Percentiles rank a stretch among this genome's conserved stretches.
phyloP scores from a whole-genome alignment of 1,284 basidiomycete genomes.

The Boletellus deceptivus region DNA sequence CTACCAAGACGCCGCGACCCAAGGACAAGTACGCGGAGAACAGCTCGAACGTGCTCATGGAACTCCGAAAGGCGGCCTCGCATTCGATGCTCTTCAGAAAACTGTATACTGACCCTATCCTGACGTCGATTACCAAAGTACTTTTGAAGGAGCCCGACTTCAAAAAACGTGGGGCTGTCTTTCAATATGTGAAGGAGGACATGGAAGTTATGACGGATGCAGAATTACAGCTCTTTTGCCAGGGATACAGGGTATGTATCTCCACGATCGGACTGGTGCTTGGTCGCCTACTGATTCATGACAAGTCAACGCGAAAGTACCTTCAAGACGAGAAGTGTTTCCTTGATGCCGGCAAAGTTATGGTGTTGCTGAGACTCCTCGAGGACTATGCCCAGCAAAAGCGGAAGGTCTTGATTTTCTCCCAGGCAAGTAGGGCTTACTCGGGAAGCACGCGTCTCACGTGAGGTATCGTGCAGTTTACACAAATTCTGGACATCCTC shows the following conservation, averaged over 20 bases:
- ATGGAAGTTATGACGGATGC: conserved; percentile 95
- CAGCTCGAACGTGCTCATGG: conserved; percentile 91
- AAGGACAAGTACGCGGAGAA: conserved; percentile 75
- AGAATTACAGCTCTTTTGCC: conserved; percentile 82
- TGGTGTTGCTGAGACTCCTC: conserved; percentile 72
- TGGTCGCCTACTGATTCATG: conserved; percentile 4
- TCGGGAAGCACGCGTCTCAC: neutral
- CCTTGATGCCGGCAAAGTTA: conserved; percentile 88
- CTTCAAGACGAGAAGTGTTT: conserved; percentile 76
- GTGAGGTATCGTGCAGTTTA: conserved; percentile 60
- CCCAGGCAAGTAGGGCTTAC: conserved; percentile 57
- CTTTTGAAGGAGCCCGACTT: conserved; percentile 91
- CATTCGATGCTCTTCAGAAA: conserved; percentile 95
- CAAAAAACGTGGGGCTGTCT: conserved; percentile 73
- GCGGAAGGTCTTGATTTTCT: conserved; percentile 90
- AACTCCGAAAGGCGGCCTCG: conserved; percentile 90
- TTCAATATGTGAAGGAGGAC: conserved; percentile 85
- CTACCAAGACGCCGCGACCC: conserved; percentile 40
- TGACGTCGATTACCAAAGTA: conserved; percentile 77
- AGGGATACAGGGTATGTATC: conserved; percentile 69
- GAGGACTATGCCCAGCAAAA: conserved; percentile 66
- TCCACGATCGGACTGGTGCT: neutral
- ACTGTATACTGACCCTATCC: conserved; percentile 74
- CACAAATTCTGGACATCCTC: conserved; percentile 92
- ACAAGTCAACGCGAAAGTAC: conserved; percentile 77